Evolutionary conservation across 345 rosid species (phyloP).

Genomic region (Lumnitzera racemosa): DNA sequence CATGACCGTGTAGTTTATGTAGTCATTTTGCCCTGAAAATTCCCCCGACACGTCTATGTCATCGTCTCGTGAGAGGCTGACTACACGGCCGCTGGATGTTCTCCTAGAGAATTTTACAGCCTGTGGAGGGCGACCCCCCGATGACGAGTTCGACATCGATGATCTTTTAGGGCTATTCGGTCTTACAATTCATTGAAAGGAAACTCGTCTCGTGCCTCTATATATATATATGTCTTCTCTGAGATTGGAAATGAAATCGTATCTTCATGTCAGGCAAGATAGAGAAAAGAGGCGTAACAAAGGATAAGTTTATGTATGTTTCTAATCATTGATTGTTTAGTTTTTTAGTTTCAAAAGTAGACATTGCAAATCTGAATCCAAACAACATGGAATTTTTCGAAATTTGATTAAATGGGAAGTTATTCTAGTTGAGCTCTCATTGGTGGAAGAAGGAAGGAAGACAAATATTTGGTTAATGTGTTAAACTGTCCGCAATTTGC

Average conservation of each 20-base stretch:
- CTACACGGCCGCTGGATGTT: constrained; percentile 62
- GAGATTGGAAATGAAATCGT: neutral
- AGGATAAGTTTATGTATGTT: too few species aligned
- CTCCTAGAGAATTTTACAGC: constrained; percentile 54
- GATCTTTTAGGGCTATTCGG: constrained; percentile 28
- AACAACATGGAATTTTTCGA: too few species aligned
- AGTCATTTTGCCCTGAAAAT: constrained; percentile 59
- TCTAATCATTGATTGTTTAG: too few species aligned
- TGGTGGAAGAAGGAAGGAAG: constrained; percentile 1
- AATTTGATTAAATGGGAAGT: too few species aligned
- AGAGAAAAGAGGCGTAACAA: too few species aligned
- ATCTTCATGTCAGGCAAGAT: too few species aligned
- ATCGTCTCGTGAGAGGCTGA: constrained; percentile 67
- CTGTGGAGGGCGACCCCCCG: constrained; percentile 33
- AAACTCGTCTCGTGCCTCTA: neutral
- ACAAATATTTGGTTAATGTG: constrained; percentile 3
- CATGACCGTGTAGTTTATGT: constrained; percentile 79
- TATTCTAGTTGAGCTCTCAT: too few species aligned
- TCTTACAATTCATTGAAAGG: constrained; percentile 20
- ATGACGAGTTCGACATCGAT: constrained; percentile 33
- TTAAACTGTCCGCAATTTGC: constrained; percentile 14
- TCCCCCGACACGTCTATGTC: constrained; percentile 68
- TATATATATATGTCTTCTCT: neutral
- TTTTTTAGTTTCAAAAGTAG: too few species aligned
- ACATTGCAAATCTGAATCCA: too few species aligned